Percentiles rank a stretch among this genome's conserved stretches.
Evolutionary conservation across 2,329 filamentous ascomycete species (phyloP).

Genomic region (Penicillium crustosum): DNA sequence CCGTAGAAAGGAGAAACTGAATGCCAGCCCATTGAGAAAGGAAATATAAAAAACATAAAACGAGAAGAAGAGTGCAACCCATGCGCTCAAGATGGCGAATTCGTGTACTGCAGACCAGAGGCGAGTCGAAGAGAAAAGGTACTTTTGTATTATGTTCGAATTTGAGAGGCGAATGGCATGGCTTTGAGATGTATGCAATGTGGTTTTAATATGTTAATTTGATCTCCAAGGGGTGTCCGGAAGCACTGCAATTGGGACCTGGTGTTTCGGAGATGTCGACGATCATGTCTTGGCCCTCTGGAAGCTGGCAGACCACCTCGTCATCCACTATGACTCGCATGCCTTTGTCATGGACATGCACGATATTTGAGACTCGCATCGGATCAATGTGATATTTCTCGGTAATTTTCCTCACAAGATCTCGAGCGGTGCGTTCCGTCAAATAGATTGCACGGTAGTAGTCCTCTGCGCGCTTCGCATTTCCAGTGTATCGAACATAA

Average conservation of each 20-base stretch:
- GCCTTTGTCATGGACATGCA: constrained; percentile 72
- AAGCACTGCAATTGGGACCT: constrained; percentile 4
- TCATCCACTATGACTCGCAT: constrained; percentile 87
- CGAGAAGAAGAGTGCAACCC: not conserved
- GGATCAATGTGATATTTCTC: constrained; percentile 79
- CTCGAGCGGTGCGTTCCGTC: constrained; percentile 69
- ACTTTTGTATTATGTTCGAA: not conserved
- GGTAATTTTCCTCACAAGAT: constrained; percentile 71
- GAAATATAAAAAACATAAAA: constrained; percentile 16
- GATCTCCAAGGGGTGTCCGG: constrained; percentile 43
- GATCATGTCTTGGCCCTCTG: constrained; percentile 88
- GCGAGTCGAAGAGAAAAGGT: not conserved
- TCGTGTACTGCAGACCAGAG: constrained; percentile 10
- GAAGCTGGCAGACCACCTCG: constrained; percentile 77
- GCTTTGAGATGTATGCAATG: constrained; percentile 10
- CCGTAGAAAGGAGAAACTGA: constrained; percentile 13
- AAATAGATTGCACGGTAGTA: constrained; percentile 87
- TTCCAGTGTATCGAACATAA: constrained; percentile 66
- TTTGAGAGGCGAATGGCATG: not conserved
- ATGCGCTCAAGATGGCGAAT: constrained; percentile 1
- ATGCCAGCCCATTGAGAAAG: constrained; percentile 19
- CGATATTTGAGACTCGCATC: constrained; percentile 65
- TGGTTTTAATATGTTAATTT: constrained; percentile 53
- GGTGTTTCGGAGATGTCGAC: constrained; percentile 63
- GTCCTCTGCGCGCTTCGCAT: constrained; percentile 54